Conservation (phyloP, 371 early-diverging fungal species). For the Syncephalastrum monosporum region DNA sequence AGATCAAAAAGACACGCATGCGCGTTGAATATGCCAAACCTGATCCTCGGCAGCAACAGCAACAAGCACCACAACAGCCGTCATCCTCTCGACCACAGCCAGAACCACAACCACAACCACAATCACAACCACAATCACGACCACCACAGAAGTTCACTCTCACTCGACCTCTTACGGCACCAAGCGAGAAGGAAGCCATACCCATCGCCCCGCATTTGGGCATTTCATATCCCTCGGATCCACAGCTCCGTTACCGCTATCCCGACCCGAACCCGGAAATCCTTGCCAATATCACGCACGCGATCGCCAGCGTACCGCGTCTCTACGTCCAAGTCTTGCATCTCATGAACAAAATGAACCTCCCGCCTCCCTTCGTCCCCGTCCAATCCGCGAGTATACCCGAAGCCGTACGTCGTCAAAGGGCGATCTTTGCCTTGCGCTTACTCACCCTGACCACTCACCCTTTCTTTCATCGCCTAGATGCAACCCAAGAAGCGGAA, state of each 20-base stretch:
- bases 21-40: conserved; percentile 51
- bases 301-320: conserved; percentile 52
- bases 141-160: too few relatives aligned
- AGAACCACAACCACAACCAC: too few relatives aligned
- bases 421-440: too few relatives aligned
- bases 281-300: conserved; percentile 47
- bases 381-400: conserved; percentile 31
- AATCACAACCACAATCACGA: too few relatives aligned
- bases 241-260: conserved; percentile 50
- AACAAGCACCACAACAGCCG: not conserved
- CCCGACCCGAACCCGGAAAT: conserved; percentile 57
- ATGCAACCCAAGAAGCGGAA: conserved; percentile 27
- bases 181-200: conserved; percentile 2
- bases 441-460: too few relatives aligned
- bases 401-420: conserved; percentile 14
- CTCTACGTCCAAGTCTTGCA: conserved; percentile 68
- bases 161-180: too few relatives aligned
- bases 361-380: conserved; percentile 65
- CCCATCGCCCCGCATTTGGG: conserved; percentile 37
- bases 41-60: conserved; percentile 19
- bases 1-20: conserved; percentile 27
- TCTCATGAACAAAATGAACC: conserved; percentile 72
- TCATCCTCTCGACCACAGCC: too few relatives aligned
- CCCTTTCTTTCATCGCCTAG: not conserved
- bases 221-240: conserved; percentile 47